These are phyloP conservation scores for Phytomonas sp. DNA, from an alignment of 208 protist genomes.

Conservation along the genomic window DNA sequence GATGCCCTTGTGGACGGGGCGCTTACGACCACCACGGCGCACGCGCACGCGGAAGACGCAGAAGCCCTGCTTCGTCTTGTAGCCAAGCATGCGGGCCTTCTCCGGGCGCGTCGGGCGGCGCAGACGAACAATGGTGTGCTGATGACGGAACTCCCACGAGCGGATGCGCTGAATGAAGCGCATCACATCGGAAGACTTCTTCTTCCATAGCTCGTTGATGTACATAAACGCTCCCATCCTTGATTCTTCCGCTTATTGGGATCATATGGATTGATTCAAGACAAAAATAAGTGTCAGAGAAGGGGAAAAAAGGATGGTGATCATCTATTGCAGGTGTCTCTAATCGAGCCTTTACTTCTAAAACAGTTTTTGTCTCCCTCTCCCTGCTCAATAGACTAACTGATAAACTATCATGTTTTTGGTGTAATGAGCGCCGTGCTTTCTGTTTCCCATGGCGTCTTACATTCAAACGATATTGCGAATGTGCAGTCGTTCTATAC, in stretches of 20 bases:
- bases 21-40: slow-evolving; percentile 97
- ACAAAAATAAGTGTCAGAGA: no score
- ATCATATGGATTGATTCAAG: no score
- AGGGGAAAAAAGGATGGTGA: slow-evolving; percentile 7
- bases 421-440: background rate
- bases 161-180: slow-evolving; percentile 98
- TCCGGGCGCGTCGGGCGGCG: slow-evolving; percentile 97
- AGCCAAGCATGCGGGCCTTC: slow-evolving; percentile 99
- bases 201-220: slow-evolving; percentile 98
- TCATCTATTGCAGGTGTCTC: no score
- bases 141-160: slow-evolving; percentile 98
- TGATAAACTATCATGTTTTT: background rate
- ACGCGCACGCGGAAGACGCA: slow-evolving; percentile 98
- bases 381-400: background rate
- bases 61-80: slow-evolving; percentile 99
- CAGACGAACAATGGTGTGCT: slow-evolving; percentile 89
- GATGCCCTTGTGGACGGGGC: slow-evolving; percentile 95
- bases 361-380: no score
- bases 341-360: no score
- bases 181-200: slow-evolving; percentile 99
- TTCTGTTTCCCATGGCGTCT: background rate
- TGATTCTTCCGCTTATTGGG: no score
- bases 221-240: slow-evolving; percentile 99
- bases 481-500: no score
- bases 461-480: slow-evolving; percentile 7